A percentile compares a stretch with the other conserved stretches of the same genome.
These are phyloP conservation scores for Raffaelea arxii DNA, from an alignment of 2,329 filamentous ascomycete species.

Conservation along the genomic window DNA sequence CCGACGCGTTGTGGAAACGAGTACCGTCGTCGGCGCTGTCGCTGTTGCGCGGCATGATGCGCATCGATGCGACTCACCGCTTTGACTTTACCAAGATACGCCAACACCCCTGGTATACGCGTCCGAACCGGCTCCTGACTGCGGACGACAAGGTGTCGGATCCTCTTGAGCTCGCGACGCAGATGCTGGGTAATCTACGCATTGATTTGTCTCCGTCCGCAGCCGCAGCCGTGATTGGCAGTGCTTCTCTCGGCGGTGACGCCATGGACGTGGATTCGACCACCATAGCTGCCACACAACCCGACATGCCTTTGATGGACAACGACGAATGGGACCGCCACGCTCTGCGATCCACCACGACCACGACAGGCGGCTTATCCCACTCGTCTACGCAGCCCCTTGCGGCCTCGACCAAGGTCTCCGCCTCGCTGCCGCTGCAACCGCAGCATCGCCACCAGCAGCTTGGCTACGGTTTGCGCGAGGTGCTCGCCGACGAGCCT, in stretches of 20 bases:
- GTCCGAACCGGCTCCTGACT: slow-evolving; percentile 67
- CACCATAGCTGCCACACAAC: slow-evolving; percentile 47
- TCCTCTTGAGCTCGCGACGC: slow-evolving; percentile 76
- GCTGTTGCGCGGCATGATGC: slow-evolving; percentile 87
- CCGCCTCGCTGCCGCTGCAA: slow-evolving; percentile 15
- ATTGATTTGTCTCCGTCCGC: slow-evolving; percentile 67
- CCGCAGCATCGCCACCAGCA: slow-evolving; percentile 14
- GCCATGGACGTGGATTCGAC: slow-evolving; percentile 63
- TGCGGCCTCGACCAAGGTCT: slow-evolving; percentile 15
- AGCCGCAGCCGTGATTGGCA: slow-evolving; percentile 30
- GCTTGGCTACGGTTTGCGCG: slow-evolving; percentile 23
- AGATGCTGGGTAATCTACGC: slow-evolving; percentile 83
- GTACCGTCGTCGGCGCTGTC: slow-evolving; percentile 68
- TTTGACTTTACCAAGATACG: slow-evolving; percentile 84
- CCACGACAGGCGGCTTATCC: slow-evolving; percentile 28
- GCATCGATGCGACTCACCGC: slow-evolving; percentile 60
- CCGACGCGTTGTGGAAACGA: slow-evolving; percentile 76
- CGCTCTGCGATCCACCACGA: slow-evolving; percentile 42
- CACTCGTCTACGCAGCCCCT: slow-evolving; percentile 42
- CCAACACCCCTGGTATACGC: slow-evolving; percentile 90
- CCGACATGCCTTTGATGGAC: slow-evolving; percentile 65
- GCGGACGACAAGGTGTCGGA: slow-evolving; percentile 66
- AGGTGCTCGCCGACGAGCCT: slow-evolving; percentile 74
- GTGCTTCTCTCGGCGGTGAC: slow-evolving; percentile 26
- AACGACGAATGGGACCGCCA: slow-evolving; percentile 80